These are phyloP conservation scores for Plantago coronopus DNA, from an alignment of 305 asterid genomes.

Conservation along the genomic window DNA sequence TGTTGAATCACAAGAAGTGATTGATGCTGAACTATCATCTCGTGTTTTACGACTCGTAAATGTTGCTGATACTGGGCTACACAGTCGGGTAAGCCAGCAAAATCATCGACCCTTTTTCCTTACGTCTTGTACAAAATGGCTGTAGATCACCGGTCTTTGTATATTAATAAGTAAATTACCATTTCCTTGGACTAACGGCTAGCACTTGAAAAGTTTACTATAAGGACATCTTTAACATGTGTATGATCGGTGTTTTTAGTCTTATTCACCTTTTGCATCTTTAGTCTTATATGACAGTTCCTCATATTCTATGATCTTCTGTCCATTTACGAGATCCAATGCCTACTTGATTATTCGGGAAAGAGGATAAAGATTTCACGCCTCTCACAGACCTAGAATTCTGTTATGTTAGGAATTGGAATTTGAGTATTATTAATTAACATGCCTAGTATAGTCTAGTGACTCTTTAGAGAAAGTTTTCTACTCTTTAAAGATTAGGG, in stretches of 20 bases:
- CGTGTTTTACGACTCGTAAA: constrained; percentile 86
- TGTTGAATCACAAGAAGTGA: constrained; percentile 81
- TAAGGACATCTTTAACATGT: not conserved
- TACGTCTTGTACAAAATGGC: constrained; percentile 1
- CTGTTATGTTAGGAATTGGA: too few relatives aligned
- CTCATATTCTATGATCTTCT: too few relatives aligned
- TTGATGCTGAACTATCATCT: constrained; percentile 96
- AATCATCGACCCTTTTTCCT: constrained; percentile 5
- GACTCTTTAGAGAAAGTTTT: too few relatives aligned
- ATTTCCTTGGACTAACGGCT: not conserved
- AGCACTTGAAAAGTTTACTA: not conserved
- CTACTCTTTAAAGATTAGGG: too few relatives aligned
- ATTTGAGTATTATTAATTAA: too few relatives aligned
- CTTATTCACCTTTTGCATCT: not conserved
- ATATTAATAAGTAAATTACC: not conserved
- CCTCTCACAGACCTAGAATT: too few relatives aligned
- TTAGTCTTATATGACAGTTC: too few relatives aligned
- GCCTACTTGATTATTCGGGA: not conserved
- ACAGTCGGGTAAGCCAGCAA: constrained; percentile 62
- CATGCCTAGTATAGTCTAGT: too few relatives aligned
- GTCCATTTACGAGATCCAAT: not conserved
- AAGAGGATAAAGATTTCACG: too few relatives aligned
- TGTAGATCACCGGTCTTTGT: not conserved
- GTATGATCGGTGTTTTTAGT: not conserved
- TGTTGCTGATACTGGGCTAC: constrained; percentile 82